Evolutionary conservation across 164 flowering plant genomes (phyloP), one percentile per base, ranked within the genome.

Genomic region (Nymphaea colorata): DNA sequence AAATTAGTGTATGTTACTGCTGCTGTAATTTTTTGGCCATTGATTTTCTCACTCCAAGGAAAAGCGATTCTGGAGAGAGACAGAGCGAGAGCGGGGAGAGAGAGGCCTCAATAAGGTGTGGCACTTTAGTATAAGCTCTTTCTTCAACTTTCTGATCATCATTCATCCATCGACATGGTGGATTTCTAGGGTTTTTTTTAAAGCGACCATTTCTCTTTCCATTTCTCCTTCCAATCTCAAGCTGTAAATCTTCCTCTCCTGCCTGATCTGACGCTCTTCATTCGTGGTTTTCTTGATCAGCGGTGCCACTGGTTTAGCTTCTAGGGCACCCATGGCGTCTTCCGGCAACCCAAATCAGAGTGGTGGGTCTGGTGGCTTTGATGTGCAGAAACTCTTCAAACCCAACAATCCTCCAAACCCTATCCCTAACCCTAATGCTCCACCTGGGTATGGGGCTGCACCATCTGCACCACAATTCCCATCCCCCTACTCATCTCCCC

Each of bases 341-440:
- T 68, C 89, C 6, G 82, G 83, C 15, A 79, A 80, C 75, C 85
- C 82, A 43, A 83, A 82, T 65, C 83, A 78, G 36, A 25, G 36
- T 25, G 36, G 36, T 25, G 36, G 36, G 67, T 73, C 79, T 36
- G 76, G 67, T 42, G 78, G 64, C 77, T 86, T 87, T 66, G 97
- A 90, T 72, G 74, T 90, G 78, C 81, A 79, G 36, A 84, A 76
- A 17, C 73, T 87, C 70, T 93, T 93, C 85, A 86, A 78, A 43
- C 85, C 93, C 63, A 15, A 83, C 7, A 71, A 66, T 63, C 77
- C 76, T 10, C 42, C 12, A 59, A 59, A 64, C 68, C 60, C 70
- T 64, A 77, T 68, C 77, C 78, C 81, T 69, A 72, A 36, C 71
- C 64, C 64, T 12, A 61, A 17, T 61, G 16, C 25, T 17, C 64